phyloP scores from a whole-genome alignment of 73 alveolate genomes.

The Paraurostyla sp. region DNA sequence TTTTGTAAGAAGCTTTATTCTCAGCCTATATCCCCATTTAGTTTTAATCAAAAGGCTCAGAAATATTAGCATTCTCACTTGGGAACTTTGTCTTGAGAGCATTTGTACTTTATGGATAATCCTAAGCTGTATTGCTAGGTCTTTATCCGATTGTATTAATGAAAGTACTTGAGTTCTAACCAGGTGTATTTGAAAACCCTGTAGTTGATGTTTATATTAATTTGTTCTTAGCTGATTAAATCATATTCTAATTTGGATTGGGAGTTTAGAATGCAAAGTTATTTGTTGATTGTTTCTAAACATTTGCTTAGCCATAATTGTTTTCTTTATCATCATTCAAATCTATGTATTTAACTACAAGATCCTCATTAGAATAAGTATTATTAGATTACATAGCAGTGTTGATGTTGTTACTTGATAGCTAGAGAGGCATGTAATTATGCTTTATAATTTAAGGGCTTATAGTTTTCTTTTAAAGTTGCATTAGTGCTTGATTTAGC shows the following conservation, averaged over 20 bases:
- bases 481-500: neutral
- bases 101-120: constrained; percentile 12
- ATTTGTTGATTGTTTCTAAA: neutral
- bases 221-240: neutral
- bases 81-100: neutral
- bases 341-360: constrained; percentile 39
- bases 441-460: constrained; percentile 43
- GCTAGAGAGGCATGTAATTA: constrained; percentile 24
- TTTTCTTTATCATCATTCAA: constrained; percentile 40
- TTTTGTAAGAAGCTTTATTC: constrained; percentile 17
- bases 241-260: neutral
- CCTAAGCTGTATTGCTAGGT: constrained; percentile 1
- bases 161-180: constrained; percentile 24
- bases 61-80: neutral
- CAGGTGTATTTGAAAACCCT: constrained; percentile 25
- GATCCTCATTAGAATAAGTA: constrained; percentile 35
- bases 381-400: neutral
- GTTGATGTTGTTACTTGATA: neutral
- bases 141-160: neutral
- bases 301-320: constrained; percentile 8
- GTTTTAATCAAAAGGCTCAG: neutral
- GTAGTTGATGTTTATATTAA: constrained; percentile 21
- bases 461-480: constrained; percentile 35
- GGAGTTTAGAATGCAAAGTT: constrained; percentile 55
- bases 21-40: neutral